These are phyloP conservation scores for Mycena venus DNA, from an alignment of 768 basidiomycete genomes.

Conservation along the genomic window DNA sequence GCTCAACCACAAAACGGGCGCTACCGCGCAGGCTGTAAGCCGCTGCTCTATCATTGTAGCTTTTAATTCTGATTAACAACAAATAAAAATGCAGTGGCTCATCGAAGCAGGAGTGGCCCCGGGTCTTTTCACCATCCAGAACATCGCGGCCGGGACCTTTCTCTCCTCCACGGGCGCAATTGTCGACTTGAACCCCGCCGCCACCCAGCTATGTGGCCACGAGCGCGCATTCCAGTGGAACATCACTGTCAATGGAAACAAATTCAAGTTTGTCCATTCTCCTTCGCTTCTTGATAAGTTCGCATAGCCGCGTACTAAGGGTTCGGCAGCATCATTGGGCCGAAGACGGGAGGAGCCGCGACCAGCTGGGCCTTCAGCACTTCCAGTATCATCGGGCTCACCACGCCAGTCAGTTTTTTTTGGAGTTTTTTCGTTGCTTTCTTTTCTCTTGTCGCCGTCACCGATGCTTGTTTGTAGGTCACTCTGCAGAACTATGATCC, in stretches of 20 bases:
- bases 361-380: background rate
- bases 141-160: background rate
- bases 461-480: background rate
- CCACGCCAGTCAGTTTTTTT: background rate
- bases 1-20: background rate
- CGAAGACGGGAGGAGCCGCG: background rate
- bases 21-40: background rate
- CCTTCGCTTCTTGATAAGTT: background rate
- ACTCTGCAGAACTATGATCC: background rate
- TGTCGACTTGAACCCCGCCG: background rate
- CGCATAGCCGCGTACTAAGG: background rate
- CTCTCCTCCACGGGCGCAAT: background rate
- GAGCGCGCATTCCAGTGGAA: background rate
- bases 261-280: background rate
- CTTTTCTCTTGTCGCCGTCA: background rate
- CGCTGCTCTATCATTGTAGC: no score
- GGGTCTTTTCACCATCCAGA: background rate
- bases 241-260: background rate
- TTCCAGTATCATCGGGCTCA: background rate
- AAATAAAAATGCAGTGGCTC: background rate
- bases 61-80: background rate
- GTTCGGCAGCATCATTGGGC: background rate
- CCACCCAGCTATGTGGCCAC: background rate
- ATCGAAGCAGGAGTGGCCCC: background rate
- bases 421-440: background rate